phyloP scores from a whole-genome alignment of 1,284 basidiomycete genomes.

The Paramarasmius palmivorus region DNA sequence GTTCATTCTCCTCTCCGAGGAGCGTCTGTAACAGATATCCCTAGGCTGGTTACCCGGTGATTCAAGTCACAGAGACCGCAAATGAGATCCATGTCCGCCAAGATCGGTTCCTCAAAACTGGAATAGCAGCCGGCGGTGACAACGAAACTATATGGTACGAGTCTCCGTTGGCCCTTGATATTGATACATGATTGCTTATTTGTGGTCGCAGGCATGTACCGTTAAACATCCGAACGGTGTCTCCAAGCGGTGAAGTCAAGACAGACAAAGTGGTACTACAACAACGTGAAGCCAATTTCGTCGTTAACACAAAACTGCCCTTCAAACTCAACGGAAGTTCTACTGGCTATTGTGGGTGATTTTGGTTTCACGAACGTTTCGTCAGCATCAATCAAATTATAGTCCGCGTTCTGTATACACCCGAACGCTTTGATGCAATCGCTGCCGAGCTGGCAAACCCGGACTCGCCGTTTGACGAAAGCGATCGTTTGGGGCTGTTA shows the following conservation, averaged over 20 bases:
- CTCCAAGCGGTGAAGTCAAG: constrained; percentile 54
- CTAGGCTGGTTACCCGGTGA: constrained; percentile 85
- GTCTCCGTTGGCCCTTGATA: constrained; percentile 1
- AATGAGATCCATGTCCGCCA: constrained; percentile 80
- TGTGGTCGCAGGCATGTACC: constrained; percentile 68
- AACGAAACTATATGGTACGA: constrained; percentile 88
- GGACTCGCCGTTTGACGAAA: constrained; percentile 70
- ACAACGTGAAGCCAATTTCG: constrained; percentile 69
- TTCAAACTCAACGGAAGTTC: constrained; percentile 92
- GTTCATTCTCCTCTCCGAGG: constrained; percentile 16
- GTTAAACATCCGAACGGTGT: constrained; percentile 71
- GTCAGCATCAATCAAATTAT: not conserved
- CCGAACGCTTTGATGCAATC: constrained; percentile 79
- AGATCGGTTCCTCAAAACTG: constrained; percentile 91
- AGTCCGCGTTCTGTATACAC: constrained; percentile 89
- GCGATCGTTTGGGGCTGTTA: constrained; percentile 87
- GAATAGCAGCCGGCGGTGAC: constrained; percentile 76
- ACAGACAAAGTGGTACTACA: constrained; percentile 73
- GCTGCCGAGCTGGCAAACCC: constrained; percentile 75
- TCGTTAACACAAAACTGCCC: constrained; percentile 68
- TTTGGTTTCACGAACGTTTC: constrained; percentile 3
- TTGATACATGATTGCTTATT: not conserved
- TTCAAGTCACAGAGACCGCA: constrained; percentile 81
- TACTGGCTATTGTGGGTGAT: constrained; percentile 79
- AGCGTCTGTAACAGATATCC: not conserved